phyloP scores from a whole-genome alignment of 2,329 filamentous ascomycete species.

The Thielaviopsis ethacetica region DNA sequence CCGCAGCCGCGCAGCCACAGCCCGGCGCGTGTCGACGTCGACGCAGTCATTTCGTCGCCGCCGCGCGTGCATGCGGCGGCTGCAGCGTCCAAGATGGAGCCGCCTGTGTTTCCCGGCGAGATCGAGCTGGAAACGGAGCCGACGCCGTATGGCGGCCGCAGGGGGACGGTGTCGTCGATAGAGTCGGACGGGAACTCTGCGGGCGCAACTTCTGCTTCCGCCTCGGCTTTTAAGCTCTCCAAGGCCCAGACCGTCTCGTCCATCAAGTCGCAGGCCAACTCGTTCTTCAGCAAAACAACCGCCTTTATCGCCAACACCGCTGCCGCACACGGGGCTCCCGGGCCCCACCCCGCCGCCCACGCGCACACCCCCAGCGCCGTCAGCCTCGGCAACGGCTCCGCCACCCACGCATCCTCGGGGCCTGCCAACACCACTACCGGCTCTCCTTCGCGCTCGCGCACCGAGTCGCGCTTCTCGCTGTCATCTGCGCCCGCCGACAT shows the following conservation, averaged over 20 bases:
- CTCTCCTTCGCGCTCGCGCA: not conserved
- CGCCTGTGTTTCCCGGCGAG: constrained; percentile 8
- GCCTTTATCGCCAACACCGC: constrained; percentile 1
- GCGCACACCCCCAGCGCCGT: not conserved
- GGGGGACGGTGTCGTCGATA: constrained; percentile 10
- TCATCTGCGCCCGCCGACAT: too few relatives aligned
- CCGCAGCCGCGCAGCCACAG: not conserved
- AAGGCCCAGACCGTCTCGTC: constrained; percentile 2
- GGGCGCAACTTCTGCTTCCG: not conserved
- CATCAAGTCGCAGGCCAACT: constrained; percentile 9
- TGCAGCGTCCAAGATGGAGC: constrained; percentile 1
- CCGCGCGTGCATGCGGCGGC: not conserved
- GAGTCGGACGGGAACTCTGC: constrained; percentile 5
- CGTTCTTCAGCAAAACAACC: constrained; percentile 9
- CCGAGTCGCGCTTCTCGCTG: not conserved
- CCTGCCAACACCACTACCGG: too few relatives aligned
- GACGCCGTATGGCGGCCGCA: constrained; percentile 10
- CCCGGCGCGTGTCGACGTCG: not conserved
- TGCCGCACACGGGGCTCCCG: not conserved
- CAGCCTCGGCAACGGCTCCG: not conserved
- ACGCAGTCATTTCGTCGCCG: constrained; percentile 1
- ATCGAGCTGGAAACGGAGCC: constrained; percentile 9
- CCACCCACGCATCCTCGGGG: not conserved
- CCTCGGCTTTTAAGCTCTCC: not conserved
- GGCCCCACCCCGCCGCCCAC: not conserved